Evolutionary conservation across 371 early-diverging fungal genomes (phyloP).

Genomic region (Mucor ambiguus): DNA sequence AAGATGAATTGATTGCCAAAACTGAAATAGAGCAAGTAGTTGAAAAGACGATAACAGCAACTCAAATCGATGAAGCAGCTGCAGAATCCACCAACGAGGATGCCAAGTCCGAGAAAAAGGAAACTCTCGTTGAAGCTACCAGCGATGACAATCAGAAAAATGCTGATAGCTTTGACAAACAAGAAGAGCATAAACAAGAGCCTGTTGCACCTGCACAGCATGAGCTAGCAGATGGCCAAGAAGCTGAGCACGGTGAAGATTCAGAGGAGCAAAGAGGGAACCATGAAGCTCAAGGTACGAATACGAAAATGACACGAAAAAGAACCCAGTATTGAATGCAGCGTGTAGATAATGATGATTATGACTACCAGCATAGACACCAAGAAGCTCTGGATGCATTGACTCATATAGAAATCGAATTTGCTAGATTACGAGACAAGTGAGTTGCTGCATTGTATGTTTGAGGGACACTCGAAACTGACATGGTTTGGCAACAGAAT

Average conservation of each 20-base stretch:
- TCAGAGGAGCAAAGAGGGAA: conserved; percentile 11
- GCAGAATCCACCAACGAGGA: background rate
- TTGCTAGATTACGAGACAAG: conserved; percentile 48
- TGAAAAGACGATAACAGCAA: background rate
- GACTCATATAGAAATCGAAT: conserved; percentile 56
- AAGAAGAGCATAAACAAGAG: background rate
- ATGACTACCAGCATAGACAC: conserved; percentile 39
- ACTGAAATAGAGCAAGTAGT: background rate
- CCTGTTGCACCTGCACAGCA: background rate
- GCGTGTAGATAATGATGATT: conserved; percentile 21
- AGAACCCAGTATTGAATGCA: background rate
- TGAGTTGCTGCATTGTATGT: background rate
- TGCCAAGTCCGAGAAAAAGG: background rate
- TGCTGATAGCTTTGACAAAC: background rate
- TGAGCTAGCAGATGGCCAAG: conserved; percentile 3
- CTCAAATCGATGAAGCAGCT: background rate
- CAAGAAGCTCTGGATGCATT: conserved; percentile 54
- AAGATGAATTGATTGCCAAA: background rate
- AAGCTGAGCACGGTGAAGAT: conserved; percentile 5
- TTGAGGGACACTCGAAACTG: background rate
- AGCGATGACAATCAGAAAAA: background rate
- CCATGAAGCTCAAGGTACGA: conserved; percentile 16
- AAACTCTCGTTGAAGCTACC: background rate
- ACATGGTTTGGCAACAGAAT: conserved; percentile 45
- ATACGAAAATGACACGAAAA: background rate